Conservation (phyloP, 1,139 yeast genomes). For the Saccharomyces hybrid region DNA sequence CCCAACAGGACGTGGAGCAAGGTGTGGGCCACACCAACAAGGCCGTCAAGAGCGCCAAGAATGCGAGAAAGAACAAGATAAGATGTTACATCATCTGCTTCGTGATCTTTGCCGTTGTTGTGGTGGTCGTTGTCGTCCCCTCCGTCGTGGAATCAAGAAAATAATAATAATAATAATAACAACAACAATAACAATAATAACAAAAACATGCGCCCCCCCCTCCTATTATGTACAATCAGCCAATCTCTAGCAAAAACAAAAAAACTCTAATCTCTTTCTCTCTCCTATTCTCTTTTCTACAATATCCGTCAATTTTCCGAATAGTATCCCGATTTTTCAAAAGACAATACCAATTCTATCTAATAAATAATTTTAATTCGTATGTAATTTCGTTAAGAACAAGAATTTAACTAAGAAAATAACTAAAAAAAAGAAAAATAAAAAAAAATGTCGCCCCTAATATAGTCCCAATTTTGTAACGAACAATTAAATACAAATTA, state of each 20-base stretch:
- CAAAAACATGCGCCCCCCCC: not conserved
- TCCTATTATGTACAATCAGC: not conserved
- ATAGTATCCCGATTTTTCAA: not conserved
- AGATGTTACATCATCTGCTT: conserved; percentile 70
- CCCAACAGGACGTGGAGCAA: conserved; percentile 83
- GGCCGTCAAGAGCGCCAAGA: conserved; percentile 81
- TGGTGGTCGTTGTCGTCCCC: conserved; percentile 52
- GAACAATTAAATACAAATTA: not conserved
- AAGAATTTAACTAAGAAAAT: not conserved
- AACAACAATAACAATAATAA: too few relatives aligned
- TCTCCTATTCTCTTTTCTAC: not conserved
- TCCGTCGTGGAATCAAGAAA: conserved; percentile 24
- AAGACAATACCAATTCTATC: not conserved
- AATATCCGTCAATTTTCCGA: not conserved
- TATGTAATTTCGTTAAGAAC: not conserved
- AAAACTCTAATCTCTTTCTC: not conserved
- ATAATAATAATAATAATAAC: not conserved
- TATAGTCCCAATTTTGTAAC: not conserved
- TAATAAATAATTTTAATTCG: not conserved
- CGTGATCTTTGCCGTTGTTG: conserved; percentile 54
- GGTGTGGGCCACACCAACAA: conserved; percentile 91
- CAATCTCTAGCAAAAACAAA: not conserved
- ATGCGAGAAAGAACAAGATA: conserved; percentile 86
- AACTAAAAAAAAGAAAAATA: not conserved
- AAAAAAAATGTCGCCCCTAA: not conserved